Conservation (phyloP, 257 asterid genomes). For the Solanum infundibuliforme region DNA sequence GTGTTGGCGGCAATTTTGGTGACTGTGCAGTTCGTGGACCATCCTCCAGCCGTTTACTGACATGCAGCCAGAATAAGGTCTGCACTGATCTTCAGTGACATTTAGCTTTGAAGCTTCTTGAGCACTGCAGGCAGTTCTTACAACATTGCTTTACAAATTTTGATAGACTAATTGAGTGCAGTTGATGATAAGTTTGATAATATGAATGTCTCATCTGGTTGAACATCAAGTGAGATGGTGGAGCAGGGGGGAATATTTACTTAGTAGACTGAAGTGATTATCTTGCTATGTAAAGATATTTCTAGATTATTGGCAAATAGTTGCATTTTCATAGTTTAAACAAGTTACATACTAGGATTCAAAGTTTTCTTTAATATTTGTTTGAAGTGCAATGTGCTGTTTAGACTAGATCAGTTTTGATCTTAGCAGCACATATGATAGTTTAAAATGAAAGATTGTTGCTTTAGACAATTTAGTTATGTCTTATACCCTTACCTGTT, state of each 20-base stretch:
- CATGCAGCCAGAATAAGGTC: conserved; percentile 42
- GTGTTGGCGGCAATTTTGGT: conserved; percentile 59
- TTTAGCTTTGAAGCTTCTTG: background rate
- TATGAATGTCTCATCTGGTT: background rate
- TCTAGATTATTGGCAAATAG: background rate
- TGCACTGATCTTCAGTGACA: conserved; percentile 32
- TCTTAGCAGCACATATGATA: background rate
- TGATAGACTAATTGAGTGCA: background rate
- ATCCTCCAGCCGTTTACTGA: conserved; percentile 10
- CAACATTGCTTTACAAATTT: conserved; percentile 7
- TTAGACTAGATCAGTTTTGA: background rate
- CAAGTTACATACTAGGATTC: background rate
- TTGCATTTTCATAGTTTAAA: background rate
- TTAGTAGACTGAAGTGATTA: background rate
- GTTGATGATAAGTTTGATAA: background rate
- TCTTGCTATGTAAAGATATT: background rate
- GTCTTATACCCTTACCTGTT: background rate
- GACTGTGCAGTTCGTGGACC: conserved; percentile 29
- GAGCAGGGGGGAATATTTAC: background rate
- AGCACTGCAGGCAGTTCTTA: background rate
- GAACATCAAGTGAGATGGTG: background rate
- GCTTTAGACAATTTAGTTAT: background rate
- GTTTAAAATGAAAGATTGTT: background rate
- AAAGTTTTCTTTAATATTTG: background rate
- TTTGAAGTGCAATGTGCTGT: background rate